Evolutionary conservation across 1,139 yeast species (phyloP), one percentile per base, ranked within the genome.

Genomic region (Saccharomyces hybrid): DNA sequence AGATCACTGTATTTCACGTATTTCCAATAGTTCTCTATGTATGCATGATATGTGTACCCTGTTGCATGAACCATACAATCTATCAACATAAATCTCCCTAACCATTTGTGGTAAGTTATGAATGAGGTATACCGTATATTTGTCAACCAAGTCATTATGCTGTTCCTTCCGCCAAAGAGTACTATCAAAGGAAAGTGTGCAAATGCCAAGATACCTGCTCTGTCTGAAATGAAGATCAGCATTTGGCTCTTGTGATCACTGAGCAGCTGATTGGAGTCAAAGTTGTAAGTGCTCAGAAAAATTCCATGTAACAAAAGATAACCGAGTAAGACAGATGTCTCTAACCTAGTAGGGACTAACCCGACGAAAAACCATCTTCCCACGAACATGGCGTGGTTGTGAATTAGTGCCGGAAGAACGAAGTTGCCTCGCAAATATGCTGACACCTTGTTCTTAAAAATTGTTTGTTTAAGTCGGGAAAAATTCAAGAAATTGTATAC

Each of bases 111-210:
- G 64, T 82, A 75, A 27, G 77, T 71, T 54, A 83, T 72, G 63
- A 84, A 83, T 51, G 85, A 77, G 5, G 82, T 73, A 58, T 77
- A 78, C 14, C 79, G 73, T 84, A 88, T 83, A 48, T 87, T 85
- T 4, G 88, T 81, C 44, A 83, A 53, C 75, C 77, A 78, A 64
- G 80, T 80, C 60, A 85, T 68, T 54, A 85, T 71, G 64, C 84
- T 85, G 65, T 85, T 85, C 71, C 88, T 75, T 16, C 85, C 82
- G 16, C 83, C 79, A 65, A 83, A 81, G 47, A 82, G 68, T 28
- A 81, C 71, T 47, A 80, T 66, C 4, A 78, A 57, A 1, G 87
- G 87, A 47, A 80, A 64, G 53, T 78, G 70, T 53, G 76, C 75
- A 51, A 76, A 62, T 3, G 77, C 74, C 56, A 81, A 62, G 28